Evolutionary conservation across 192 early-diverging fungal species (phyloP).

Genomic region (Jimgerdemannia lactiflua): DNA sequence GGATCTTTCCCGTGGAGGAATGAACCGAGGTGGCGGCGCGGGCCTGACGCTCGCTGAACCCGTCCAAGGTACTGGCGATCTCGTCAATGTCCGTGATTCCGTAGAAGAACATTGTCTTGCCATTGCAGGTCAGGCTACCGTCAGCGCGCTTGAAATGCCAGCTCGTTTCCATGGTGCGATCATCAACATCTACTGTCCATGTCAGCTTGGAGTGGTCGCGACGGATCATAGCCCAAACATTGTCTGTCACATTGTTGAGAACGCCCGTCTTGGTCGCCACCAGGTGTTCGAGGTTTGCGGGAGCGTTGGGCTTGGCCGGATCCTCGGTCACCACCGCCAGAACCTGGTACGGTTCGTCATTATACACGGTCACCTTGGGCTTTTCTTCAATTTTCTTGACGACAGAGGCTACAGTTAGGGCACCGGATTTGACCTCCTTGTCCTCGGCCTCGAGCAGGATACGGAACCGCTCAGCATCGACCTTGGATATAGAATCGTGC

Average conservation of each 20-base stretch:
- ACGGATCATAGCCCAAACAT: conserved; percentile 86
- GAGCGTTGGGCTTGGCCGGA: conserved; percentile 29
- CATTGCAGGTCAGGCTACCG: conserved; percentile 74
- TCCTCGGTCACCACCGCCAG: conserved; percentile 77
- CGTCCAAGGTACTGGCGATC: conserved; percentile 66
- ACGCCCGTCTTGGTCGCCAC: conserved; percentile 80
- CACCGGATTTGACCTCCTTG: conserved; percentile 62
- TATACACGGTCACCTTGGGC: conserved; percentile 70
- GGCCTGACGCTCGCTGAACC: conserved; percentile 39
- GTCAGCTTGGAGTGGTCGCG: conserved; percentile 80
- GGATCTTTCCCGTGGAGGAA: conserved; percentile 14
- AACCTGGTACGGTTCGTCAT: conserved; percentile 93
- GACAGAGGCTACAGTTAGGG: conserved; percentile 69
- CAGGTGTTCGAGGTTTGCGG: conserved; percentile 88
- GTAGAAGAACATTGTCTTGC: conserved; percentile 90
- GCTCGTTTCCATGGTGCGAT: conserved; percentile 59
- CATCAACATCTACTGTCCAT: conserved; percentile 78
- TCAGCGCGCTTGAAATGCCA: conserved; percentile 98
- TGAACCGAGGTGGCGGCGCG: conserved; percentile 11
- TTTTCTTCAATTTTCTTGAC: conserved; percentile 60
- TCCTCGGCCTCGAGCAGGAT: conserved; percentile 76
- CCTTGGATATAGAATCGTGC: conserved; percentile 57
- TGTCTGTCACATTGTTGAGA: conserved; percentile 96
- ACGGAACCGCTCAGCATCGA: conserved; percentile 83
- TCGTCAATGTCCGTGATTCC: conserved; percentile 83